phyloP scores from a whole-genome alignment of 106 monocot genomes.

The Apostasia ramifera region DNA sequence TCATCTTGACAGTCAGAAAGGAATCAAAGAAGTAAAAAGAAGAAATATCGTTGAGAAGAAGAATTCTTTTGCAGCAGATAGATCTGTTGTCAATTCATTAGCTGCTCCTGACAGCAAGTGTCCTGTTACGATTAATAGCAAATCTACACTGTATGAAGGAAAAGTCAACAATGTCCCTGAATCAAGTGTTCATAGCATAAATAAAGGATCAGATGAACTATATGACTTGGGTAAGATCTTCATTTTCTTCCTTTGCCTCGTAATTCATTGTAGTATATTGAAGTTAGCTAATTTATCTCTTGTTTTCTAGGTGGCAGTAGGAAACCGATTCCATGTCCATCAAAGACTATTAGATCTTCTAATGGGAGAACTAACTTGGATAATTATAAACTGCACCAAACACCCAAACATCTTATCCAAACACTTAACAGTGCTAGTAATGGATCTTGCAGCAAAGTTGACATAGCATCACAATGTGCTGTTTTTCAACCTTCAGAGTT shows the following conservation, averaged over 20 bases:
- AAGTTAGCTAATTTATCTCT: constrained; percentile 3
- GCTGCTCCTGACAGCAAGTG: not conserved
- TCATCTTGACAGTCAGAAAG: constrained; percentile 20
- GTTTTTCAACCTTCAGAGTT: not conserved
- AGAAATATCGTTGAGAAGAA: constrained; percentile 35
- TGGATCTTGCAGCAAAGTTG: too few relatives aligned
- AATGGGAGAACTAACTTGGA: too few relatives aligned
- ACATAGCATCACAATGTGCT: not conserved
- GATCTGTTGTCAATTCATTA: constrained; percentile 14
- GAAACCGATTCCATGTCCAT: constrained; percentile 10
- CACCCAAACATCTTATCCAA: too few relatives aligned
- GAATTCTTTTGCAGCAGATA: constrained; percentile 19
- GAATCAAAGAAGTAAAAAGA: constrained; percentile 24
- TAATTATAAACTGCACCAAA: too few relatives aligned
- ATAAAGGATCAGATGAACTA: constrained; percentile 26
- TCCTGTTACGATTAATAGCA: constrained; percentile 22
- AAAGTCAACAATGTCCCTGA: constrained; percentile 23
- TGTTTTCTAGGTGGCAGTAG: constrained; percentile 26
- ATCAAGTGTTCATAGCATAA: constrained; percentile 12
- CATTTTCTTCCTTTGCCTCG: not conserved
- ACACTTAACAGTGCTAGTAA: too few relatives aligned
- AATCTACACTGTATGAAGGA: constrained; percentile 9
- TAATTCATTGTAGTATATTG: not conserved
- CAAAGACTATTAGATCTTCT: constrained; percentile 7
- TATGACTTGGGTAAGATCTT: constrained; percentile 16